Conservation (phyloP, 2,329 filamentous ascomycete genomes). For the Orbilia brochopaga region DNA sequence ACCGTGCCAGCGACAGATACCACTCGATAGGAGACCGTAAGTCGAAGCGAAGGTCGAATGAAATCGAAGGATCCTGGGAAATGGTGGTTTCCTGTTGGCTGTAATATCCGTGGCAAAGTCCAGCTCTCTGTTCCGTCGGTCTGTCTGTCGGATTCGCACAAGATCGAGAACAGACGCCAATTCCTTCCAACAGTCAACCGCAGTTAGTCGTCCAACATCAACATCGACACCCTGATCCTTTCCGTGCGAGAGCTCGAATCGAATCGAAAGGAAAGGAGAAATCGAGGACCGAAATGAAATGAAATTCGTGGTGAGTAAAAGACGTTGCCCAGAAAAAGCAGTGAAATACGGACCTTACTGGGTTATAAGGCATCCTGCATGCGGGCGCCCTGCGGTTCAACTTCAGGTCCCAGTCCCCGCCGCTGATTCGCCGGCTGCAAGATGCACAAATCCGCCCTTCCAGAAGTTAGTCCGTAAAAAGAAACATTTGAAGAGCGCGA, state of each 20-base stretch:
- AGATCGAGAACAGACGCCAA: constrained; percentile 7
- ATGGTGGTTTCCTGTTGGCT: constrained; percentile 32
- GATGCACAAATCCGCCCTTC: constrained; percentile 21
- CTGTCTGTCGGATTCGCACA: constrained; percentile 17
- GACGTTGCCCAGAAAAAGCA: constrained; percentile 39
- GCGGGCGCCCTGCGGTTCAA: constrained; percentile 46
- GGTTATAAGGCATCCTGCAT: constrained; percentile 48
- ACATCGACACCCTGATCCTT: constrained; percentile 20
- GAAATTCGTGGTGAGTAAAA: constrained; percentile 30
- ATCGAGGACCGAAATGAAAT: constrained; percentile 35
- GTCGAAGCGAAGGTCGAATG: constrained; percentile 25
- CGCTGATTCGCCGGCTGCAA: constrained; percentile 39
- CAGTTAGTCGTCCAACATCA: constrained; percentile 27
- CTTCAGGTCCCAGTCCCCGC: constrained; percentile 33
- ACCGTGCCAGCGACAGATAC: constrained; percentile 50
- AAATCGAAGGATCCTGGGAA: constrained; percentile 9
- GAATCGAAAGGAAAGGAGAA: constrained; percentile 31
- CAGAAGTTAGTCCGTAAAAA: constrained; percentile 22
- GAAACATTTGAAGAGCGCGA: constrained; percentile 5
- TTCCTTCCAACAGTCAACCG: constrained; percentile 33
- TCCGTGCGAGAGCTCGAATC: constrained; percentile 40
- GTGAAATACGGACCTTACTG: constrained; percentile 19
- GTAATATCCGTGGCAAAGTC: constrained; percentile 19
- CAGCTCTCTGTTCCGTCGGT: constrained; percentile 20
- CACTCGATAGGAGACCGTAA: constrained; percentile 26